Conservation (phyloP, 768 basidiomycete genomes). For the Peribolospora baueri region DNA sequence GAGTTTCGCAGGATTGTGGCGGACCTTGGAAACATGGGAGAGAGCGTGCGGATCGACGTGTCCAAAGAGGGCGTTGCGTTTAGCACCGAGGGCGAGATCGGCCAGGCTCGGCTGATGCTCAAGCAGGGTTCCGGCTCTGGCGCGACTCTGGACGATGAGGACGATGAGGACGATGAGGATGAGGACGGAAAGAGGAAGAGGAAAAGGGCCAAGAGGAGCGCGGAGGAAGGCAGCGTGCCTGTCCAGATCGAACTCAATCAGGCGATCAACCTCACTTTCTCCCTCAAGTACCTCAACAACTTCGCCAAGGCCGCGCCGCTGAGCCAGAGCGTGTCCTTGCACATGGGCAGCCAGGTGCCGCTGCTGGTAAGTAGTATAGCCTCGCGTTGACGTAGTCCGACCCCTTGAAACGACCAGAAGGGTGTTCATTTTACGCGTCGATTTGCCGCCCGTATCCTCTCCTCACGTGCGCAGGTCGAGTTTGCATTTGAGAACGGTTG, state of each 20-base stretch:
- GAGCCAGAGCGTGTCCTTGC: constrained; percentile 45
- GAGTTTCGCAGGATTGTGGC: constrained; percentile 86
- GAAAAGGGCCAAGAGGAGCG: constrained; percentile 22
- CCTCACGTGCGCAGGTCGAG: constrained; percentile 33
- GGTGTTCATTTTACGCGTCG: no score
- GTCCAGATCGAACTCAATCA: constrained; percentile 69
- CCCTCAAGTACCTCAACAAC: constrained; percentile 87
- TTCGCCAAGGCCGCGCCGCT: constrained; percentile 74
- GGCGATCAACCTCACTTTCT: constrained; percentile 78
- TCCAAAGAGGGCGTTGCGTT: constrained; percentile 89
- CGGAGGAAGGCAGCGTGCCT: constrained; percentile 16
- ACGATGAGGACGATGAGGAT: constrained; percentile 6
- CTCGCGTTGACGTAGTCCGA: neutral
- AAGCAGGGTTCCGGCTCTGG: constrained; percentile 27
- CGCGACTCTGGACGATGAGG: constrained; percentile 9
- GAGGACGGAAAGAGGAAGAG: constrained; percentile 7
- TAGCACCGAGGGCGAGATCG: constrained; percentile 75
- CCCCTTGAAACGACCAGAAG: neutral
- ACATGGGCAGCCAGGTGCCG: constrained; percentile 81
- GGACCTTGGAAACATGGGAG: constrained; percentile 70
- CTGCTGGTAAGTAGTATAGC: constrained; percentile 37
- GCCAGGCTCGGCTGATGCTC: constrained; percentile 64
- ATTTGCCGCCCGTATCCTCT: constrained; percentile 1
- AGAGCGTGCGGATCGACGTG: constrained; percentile 85
- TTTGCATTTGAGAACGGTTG: constrained; percentile 72